phyloP scores from a whole-genome alignment of 176 grass and related monocot genomes.

The Rhipidocladum racemiflorum region DNA sequence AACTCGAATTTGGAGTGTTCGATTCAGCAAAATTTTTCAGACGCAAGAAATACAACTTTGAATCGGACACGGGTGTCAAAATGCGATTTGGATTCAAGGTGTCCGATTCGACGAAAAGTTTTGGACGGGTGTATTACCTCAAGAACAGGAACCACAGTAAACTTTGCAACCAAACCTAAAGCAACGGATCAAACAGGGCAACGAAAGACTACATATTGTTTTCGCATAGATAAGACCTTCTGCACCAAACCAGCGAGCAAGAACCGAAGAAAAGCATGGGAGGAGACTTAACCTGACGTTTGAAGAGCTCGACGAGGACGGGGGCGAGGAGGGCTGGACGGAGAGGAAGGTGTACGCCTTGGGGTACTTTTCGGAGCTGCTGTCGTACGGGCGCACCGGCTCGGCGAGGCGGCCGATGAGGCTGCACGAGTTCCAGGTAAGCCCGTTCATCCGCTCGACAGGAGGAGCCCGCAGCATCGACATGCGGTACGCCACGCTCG shows the following conservation, averaged over 20 bases:
- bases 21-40: too few species aligned
- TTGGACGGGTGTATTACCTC: too few species aligned
- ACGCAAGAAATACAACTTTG: too few species aligned
- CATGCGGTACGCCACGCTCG: slow-evolving; percentile 46
- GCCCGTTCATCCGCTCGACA: not conserved
- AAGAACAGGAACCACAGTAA: not conserved
- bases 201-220: not conserved
- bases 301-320: slow-evolving; percentile 7
- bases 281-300: not conserved
- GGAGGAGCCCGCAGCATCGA: slow-evolving; percentile 51
- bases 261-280: not conserved
- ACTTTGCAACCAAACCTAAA: slow-evolving; percentile 12
- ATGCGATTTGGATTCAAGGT: fast-evolving
- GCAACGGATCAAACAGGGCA: not conserved
- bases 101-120: too few species aligned
- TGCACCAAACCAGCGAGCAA: not conserved
- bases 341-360: slow-evolving; percentile 33
- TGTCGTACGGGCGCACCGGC: not conserved
- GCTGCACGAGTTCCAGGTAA: slow-evolving; percentile 43
- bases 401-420: slow-evolving; percentile 42
- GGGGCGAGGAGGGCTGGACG: not conserved
- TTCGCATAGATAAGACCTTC: not conserved
- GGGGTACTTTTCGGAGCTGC: fast-evolving
- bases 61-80: too few species aligned
- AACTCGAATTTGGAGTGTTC: not conserved